Conservation (phyloP, 352 stramenopile genomes). For the Albugo candida region DNA sequence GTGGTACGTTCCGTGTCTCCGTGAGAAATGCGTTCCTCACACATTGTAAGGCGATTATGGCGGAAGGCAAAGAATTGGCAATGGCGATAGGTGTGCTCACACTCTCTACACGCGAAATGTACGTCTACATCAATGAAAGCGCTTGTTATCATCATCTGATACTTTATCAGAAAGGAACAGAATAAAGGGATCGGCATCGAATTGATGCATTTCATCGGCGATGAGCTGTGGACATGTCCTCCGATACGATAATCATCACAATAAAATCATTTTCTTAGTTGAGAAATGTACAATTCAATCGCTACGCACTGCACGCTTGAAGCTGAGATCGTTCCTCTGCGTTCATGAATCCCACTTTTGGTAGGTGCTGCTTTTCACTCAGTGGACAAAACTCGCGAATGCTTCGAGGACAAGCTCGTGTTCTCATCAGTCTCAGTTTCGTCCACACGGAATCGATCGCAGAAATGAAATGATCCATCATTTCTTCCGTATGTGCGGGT, state of each 20-base stretch:
- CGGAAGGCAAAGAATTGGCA: constrained; percentile 93
- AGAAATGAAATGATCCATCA: constrained; percentile 71
- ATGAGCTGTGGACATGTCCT: constrained; percentile 87
- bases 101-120: constrained; percentile 94
- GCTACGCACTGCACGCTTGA: too few species aligned
- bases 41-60: constrained; percentile 79
- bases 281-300: too few species aligned
- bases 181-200: constrained; percentile 97
- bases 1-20: constrained; percentile 37
- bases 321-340: too few species aligned
- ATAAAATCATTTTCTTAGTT: too few species aligned
- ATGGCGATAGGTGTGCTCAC: constrained; percentile 93
- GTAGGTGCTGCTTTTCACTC: constrained; percentile 39
- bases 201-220: constrained; percentile 91
- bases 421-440: constrained; percentile 52
- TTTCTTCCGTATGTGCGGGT: constrained; percentile 72
- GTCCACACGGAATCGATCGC: constrained; percentile 77
- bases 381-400: constrained; percentile 28
- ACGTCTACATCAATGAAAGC: constrained; percentile 14
- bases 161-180: constrained; percentile 50
- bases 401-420: constrained; percentile 10
- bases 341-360: constrained; percentile 68
- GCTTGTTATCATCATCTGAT: neutral
- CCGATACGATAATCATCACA: constrained; percentile 40
- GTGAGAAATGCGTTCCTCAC: constrained; percentile 13